Evolutionary conservation across 768 basidiomycete genomes (phyloP), one percentile per base, ranked within the genome.

Genomic region (Amanita brunnescens): DNA sequence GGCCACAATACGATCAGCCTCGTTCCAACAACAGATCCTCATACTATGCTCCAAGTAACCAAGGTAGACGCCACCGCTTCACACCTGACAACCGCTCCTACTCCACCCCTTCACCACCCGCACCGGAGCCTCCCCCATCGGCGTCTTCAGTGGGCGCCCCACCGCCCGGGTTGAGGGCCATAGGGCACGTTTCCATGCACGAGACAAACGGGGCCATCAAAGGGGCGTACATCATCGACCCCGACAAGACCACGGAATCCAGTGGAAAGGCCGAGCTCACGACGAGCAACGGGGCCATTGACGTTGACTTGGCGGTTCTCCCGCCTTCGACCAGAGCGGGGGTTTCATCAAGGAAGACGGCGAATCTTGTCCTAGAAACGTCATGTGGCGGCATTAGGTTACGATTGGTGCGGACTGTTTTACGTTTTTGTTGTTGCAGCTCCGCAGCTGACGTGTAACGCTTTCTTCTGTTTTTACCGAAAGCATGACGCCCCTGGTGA

Each of bases 221-320:
- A 8, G 48, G 48, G 0, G 16, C 23, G 10, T 40, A 35, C 37
- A 39, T 49, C n/a, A 49, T 49, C 16, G 39, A 49, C 8, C 26
- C 48, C 14, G 26, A 24, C 10, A 40, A 18, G 5, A 21, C 18
- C 18, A 5, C 8, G 9, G 12, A 37, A 2, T 7, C 0, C 5
- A 10, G 7, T 18, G 21, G 23, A 24, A 48, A 37, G 8, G 14
- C 41, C 8, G 48, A 49, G 6, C 23, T 49, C 16, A 26, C 5
- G 2, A 49, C 48, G 1, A 41, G 33, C 8, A 49, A 49, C 24
- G 48, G 48, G 9, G 16, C 29, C 24, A 49, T 49, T 14, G 48
- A 49, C 26, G 48, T 49, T 2, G 48, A 49, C 37, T 23, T 49
- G 32, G 48, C 48, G 5, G n/a, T 49, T 39, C n/a, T 32, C 21